Base-by-base conservation (phyloP, 371 early-diverging fungal genomes). In the Homolaphlyctis polyrhiza region DNA sequence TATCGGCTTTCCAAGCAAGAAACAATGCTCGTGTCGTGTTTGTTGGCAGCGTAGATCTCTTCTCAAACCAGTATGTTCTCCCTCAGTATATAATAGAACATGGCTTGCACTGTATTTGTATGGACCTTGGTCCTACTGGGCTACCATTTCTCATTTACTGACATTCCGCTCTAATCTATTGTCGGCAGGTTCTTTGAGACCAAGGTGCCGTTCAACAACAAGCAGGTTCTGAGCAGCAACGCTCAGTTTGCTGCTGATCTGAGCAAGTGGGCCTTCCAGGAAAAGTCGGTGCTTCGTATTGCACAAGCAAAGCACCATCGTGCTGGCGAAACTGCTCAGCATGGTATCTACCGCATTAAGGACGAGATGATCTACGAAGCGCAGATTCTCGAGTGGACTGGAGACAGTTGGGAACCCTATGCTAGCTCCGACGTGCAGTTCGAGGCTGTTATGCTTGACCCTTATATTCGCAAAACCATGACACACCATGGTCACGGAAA, bases 371-470 rank as follows among this genome's bases (percentile, higher is more conserved):
- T 83, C 5, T 96, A 92, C 76, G 74, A 81, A 13, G 80, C 95
- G 58, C 87, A 87, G 34, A 74, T 98, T 47, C 75, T 88, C 0
- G 92, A 91, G 67, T 95, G 86, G 73, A 72, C 71, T 59, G 81
- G 87, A 64, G 84, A 83, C 70, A 62, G 75, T n/a, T 98, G 97
- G 96, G 81, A 79, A 8, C 88, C 95, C 28, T 95, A 83, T 73
- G 48, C 36, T 21, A 60, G 72, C 49, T 35, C 61, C 47, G 76
- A 80, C 62, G 43, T 96, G 45, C 96, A 96, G 70, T 81, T 97
- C 58, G 94, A 95, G 72, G 78, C 93, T 34, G 89, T 87, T 49
- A 98, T 98, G 98, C 79, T 98, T 51, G 97, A 98, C 75, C 97
- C 97, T 14, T 95, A 96, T 73, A 83, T 96, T 61, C 91, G 97